Evolutionary conservation across 2,329 filamentous ascomycete species (phyloP).

Genomic region (Aspergillus japonicus): DNA sequence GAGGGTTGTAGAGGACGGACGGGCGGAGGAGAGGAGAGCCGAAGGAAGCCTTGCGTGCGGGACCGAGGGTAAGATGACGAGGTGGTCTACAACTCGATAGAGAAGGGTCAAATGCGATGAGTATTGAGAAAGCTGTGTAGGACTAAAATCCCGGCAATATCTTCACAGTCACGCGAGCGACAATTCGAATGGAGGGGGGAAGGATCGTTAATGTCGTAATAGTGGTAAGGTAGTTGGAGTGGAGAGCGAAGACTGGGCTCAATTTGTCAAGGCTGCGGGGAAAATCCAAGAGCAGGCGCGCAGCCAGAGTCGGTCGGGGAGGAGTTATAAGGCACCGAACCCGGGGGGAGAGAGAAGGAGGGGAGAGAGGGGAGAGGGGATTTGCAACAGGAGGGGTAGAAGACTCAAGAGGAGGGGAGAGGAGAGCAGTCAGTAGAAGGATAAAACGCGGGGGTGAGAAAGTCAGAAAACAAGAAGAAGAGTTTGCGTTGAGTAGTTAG

Average conservation of each 20-base stretch:
- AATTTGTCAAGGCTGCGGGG: conserved; percentile 15
- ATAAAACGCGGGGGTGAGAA: neutral
- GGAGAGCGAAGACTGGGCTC: neutral
- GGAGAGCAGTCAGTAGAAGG: conserved; percentile 1
- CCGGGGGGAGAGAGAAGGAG: neutral
- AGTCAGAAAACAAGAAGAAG: neutral
- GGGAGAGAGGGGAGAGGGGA: neutral
- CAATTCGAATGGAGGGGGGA: neutral
- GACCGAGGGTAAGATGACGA: neutral
- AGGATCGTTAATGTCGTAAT: too few relatives aligned
- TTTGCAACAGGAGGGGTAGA: neutral
- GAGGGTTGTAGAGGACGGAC: neutral
- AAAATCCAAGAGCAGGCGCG: conserved; percentile 1
- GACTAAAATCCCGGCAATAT: neutral
- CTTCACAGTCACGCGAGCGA: neutral
- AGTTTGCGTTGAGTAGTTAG: neutral
- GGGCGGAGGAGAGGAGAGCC: neutral
- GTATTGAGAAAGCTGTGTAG: neutral
- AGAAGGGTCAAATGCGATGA: neutral
- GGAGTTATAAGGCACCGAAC: neutral
- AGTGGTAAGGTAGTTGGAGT: neutral
- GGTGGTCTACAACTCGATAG: neutral
- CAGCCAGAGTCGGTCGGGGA: neutral
- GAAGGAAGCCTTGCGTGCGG: neutral
- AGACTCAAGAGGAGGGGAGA: neutral